phyloP scores from a whole-genome alignment of 2,329 filamentous ascomycete genomes.

The Phaeophleospora eucalypticola region DNA sequence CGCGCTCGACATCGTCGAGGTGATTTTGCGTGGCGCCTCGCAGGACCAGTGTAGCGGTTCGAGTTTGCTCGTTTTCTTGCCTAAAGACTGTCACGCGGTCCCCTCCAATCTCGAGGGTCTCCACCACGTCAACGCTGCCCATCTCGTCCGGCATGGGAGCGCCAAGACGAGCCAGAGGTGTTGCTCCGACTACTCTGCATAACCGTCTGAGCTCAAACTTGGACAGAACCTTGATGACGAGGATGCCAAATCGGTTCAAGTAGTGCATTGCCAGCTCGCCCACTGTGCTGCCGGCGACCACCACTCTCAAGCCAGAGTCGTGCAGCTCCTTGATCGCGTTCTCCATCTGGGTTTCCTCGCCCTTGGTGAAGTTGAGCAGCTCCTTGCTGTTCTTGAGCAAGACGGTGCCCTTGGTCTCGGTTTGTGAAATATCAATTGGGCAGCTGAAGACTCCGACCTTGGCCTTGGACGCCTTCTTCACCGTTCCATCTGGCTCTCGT shows the following conservation, averaged over 20 bases:
- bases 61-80: conserved; percentile 87
- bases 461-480: conserved; percentile 88
- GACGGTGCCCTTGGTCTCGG: conserved; percentile 98
- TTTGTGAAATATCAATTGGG: conserved; percentile 90
- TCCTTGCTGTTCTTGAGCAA: conserved; percentile 95
- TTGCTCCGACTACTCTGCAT: conserved; percentile 93
- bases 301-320: conserved; percentile 86
- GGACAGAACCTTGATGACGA: conserved; percentile 93
- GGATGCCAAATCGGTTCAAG: conserved; percentile 93
- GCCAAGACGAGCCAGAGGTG: conserved; percentile 88
- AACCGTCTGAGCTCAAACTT: conserved; percentile 95
- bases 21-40: conserved; percentile 97
- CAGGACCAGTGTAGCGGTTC: conserved; percentile 90
- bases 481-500: conserved; percentile 79
- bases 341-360: conserved; percentile 90
- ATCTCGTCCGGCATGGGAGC: conserved; percentile 99
- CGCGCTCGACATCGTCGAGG: conserved; percentile 92
- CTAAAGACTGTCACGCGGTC: conserved; percentile 98
- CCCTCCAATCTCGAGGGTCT: conserved; percentile 95
- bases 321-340: conserved; percentile 89
- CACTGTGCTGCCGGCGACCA: conserved; percentile 87
- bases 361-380: conserved; percentile 97
- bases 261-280: conserved; percentile 96
- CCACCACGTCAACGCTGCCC: conserved; percentile 89
- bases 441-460: conserved; percentile 98